These are phyloP conservation scores for Phytophthora citricola DNA, from an alignment of 352 stramenopile genomes.

Conservation along the genomic window DNA sequence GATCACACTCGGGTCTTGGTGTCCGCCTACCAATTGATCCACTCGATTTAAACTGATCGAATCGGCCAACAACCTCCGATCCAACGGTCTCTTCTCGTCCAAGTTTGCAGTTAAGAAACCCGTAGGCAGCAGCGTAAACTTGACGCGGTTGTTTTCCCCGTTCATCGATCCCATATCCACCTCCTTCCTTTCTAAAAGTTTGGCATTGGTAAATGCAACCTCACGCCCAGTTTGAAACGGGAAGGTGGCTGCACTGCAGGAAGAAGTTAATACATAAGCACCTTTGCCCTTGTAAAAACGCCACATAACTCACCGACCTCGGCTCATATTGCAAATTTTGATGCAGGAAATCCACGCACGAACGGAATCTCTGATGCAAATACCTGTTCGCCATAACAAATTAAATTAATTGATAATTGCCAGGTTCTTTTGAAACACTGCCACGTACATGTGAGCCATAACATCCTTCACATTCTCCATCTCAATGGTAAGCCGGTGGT, in stretches of 20 bases:
- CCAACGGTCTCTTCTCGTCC: constrained; percentile 23
- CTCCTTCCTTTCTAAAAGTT: constrained; percentile 61
- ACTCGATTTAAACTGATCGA: constrained; percentile 34
- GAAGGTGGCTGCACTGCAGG: constrained; percentile 31
- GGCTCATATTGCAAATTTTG: constrained; percentile 26
- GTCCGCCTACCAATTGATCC: constrained; percentile 31
- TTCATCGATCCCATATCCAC: constrained; percentile 8
- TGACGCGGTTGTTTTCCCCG: constrained; percentile 2
- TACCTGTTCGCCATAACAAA: constrained; percentile 40
- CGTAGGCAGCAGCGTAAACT: constrained; percentile 50
- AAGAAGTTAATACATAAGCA: constrained; percentile 1
- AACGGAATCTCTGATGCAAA: constrained; percentile 67
- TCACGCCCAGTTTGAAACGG: constrained; percentile 48
- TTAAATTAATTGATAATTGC: too few species aligned
- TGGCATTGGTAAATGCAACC: constrained; percentile 65
- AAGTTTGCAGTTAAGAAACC: constrained; percentile 45
- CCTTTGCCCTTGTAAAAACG: background rate
- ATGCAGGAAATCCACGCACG: constrained; percentile 49
- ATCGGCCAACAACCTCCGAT: constrained; percentile 35
- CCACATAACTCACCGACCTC: constrained; percentile 17
- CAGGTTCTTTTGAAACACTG: background rate
- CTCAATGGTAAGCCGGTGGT: constrained; percentile 51
- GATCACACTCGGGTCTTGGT: constrained; percentile 33
- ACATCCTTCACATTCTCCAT: constrained; percentile 30
- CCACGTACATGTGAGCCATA: constrained; percentile 37